Evolutionary conservation across 2,329 filamentous ascomycete species (phyloP).

Genomic region (Trichoderma harzianum): DNA sequence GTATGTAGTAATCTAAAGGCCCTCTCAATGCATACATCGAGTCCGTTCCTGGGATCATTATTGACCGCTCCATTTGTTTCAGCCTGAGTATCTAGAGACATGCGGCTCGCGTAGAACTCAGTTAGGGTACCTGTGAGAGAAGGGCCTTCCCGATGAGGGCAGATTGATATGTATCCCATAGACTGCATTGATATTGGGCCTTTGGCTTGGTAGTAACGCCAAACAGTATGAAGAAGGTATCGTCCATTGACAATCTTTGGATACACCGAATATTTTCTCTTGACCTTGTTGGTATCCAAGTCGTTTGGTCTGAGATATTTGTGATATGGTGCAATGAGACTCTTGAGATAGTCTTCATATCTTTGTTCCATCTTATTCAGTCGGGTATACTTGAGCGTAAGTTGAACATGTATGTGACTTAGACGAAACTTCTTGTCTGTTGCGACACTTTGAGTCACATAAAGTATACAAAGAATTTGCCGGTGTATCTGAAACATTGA

Average conservation of each 20-base stretch:
- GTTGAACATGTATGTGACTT: conserved; percentile 2
- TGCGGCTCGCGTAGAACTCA: background rate
- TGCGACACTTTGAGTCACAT: background rate
- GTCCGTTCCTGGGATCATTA: background rate
- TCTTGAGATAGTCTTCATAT: conserved; percentile 3
- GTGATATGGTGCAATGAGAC: background rate
- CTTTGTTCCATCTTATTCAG: background rate
- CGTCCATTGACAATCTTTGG: conserved; percentile 19
- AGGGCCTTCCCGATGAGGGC: background rate
- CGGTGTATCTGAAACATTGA: background rate
- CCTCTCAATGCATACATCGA: background rate
- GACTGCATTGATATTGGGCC: background rate
- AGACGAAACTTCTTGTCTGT: background rate
- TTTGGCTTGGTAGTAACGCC: background rate
- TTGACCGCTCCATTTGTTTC: background rate
- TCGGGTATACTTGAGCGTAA: conserved; percentile 8
- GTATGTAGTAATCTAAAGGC: background rate
- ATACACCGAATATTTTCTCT: background rate
- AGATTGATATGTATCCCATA: background rate
- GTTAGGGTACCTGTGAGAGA: background rate
- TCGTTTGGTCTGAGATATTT: too few species aligned
- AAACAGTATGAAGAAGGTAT: conserved; percentile 13
- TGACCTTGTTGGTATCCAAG: background rate
- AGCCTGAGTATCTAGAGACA: background rate
- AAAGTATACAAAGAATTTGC: background rate